Evolutionary conservation across 202 grass and related monocot genomes (phyloP).

Genomic region (Carex arenaria): DNA sequence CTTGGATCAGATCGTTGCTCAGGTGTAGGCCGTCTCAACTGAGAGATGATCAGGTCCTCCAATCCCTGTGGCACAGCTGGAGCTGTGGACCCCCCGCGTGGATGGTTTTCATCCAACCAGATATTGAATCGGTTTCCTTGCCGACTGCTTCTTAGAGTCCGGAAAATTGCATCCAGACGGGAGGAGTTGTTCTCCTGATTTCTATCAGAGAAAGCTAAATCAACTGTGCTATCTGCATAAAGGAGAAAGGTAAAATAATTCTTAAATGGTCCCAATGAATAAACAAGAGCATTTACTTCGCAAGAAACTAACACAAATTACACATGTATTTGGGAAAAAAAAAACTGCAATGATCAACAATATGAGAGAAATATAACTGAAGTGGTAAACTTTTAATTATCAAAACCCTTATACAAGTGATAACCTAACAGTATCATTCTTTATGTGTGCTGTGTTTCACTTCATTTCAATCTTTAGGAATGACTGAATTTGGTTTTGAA

Average conservation of each 20-base stretch:
- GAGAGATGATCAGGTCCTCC: conserved; percentile 81
- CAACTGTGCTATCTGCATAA: conserved; percentile 71
- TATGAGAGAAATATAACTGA: background rate
- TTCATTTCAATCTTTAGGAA: background rate
- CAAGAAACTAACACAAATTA: conserved; percentile 14
- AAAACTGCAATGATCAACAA: background rate
- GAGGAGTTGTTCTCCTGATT: conserved; percentile 83
- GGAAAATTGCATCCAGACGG: conserved; percentile 95
- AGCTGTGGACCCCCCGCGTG: conserved; percentile 51
- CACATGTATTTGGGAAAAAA: background rate
- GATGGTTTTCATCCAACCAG: conserved; percentile 83
- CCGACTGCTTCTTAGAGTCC: conserved; percentile 68
- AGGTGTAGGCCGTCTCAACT: conserved; percentile 60
- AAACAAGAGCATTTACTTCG: background rate
- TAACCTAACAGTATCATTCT: background rate
- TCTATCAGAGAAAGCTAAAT: conserved; percentile 80
- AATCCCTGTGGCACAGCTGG: conserved; percentile 79
- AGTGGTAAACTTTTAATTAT: background rate
- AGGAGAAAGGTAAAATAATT: conserved; percentile 18
- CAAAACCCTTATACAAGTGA: background rate
- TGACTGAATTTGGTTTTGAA: conserved; percentile 3
- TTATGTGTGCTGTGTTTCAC: background rate
- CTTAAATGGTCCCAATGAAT: background rate
- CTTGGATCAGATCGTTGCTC: conserved; percentile 52
- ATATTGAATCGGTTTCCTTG: conserved; percentile 94